These are phyloP conservation scores for Brassica carinata DNA, from an alignment of 345 rosid genomes.

Conservation along the genomic window DNA sequence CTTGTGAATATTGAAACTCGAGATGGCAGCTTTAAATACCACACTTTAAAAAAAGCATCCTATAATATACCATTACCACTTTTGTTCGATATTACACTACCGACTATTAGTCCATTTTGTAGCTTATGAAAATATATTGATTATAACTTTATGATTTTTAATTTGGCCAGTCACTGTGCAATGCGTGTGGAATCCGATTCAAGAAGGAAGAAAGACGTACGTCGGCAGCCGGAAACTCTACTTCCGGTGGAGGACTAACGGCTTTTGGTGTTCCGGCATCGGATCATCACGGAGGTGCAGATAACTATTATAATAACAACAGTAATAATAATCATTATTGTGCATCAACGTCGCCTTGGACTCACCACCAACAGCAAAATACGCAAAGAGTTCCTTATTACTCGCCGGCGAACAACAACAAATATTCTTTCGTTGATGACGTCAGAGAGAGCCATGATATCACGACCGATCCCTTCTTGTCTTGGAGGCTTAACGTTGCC, in stretches of 20 bases:
- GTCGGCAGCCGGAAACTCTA: slow-evolving; percentile 49
- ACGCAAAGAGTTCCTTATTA: slow-evolving; percentile 52
- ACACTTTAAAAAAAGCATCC: background rate
- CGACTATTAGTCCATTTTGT: background rate
- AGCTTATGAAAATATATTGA: no score
- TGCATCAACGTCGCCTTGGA: slow-evolving; percentile 39
- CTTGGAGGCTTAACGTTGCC: slow-evolving; percentile 89
- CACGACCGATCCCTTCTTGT: slow-evolving; percentile 62
- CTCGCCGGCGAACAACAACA: slow-evolving; percentile 50
- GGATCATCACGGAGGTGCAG: slow-evolving; percentile 22
- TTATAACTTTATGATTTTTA: background rate
- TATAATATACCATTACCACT: background rate
- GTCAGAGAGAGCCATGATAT: slow-evolving; percentile 51
- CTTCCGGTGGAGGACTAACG: slow-evolving; percentile 30
- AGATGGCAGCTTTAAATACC: background rate
- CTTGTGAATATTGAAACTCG: background rate
- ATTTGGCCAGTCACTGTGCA: slow-evolving; percentile 68
- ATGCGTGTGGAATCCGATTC: slow-evolving; percentile 89
- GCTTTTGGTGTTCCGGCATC: slow-evolving; percentile 22
- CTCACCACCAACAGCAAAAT: slow-evolving; percentile 49
- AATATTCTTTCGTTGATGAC: slow-evolving; percentile 66
- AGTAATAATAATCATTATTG: background rate
- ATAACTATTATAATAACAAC: slow-evolving; percentile 9
- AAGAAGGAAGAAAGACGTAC: slow-evolving; percentile 88
- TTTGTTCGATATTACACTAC: background rate